Base-by-base conservation (phyloP, 139 green algal species). In the Chlorella ohadii region DNA sequence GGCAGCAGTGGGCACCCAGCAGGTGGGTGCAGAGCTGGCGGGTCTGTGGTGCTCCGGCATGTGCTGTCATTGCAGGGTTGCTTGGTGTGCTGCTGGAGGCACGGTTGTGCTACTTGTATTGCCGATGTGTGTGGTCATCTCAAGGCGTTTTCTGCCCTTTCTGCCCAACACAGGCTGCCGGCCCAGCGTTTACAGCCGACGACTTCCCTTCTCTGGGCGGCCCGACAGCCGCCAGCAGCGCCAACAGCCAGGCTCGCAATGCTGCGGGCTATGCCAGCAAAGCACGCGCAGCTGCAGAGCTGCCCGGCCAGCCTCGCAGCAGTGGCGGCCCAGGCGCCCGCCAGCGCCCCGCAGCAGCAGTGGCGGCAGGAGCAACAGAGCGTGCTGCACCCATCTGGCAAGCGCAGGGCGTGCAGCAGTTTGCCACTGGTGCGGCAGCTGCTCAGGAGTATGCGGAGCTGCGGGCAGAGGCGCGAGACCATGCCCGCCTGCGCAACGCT, bases 401-500 rank as follows among this genome's bases (percentile, higher is more conserved):
- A 27, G 68, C 41, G 0, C 22, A 83, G 63, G 72, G 59, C 0
- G 81, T 93, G 75, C 81, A 65, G 5, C 93, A 87, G 83, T 89
- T 94, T 66, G 65, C 75, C 31, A 94, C 93, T 27, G 94, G 94
- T 0, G 81, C 77, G 31, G 81, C 81, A 31, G 86, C 94, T n/a
- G 88, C 88, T 0, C 57, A 78, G 34, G 82, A 95, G 71, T 97
- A 97, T 73, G 72, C 67, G 0, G 72, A 85, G 3, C 84, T 82
- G 3, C 70, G 94, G 17, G 84, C 85, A 6, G 89, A 92, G 33
- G 93, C 94, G 0, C 70, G 92, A 4, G 92, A 95, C 79, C 88
- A 93, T 36, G 90, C 90, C 9, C 87, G 92, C 27, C 65, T 95
- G 20, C 86, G 94, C 72, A 97, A 97, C 68, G 65, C 73, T 2